Percentiles rank a stretch among this genome's conserved stretches.
These are phyloP conservation scores for Aureobasidium subglaciale DNA, from an alignment of 2,329 filamentous ascomycete species.

Conservation along the genomic window DNA sequence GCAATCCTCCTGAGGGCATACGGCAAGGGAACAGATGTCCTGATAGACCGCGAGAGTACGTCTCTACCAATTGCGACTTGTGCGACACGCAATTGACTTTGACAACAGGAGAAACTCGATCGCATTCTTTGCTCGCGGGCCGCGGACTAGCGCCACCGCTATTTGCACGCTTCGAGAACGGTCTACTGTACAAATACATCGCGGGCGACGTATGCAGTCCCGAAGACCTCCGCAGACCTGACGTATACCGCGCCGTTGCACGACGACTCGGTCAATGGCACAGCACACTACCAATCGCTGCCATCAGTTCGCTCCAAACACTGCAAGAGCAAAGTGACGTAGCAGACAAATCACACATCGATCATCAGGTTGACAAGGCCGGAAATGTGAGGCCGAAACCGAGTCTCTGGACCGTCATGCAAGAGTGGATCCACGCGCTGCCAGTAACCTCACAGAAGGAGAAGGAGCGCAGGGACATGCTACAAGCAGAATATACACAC, in stretches of 20 bases:
- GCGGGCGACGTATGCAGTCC: constrained; percentile 72
- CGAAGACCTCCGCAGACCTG: constrained; percentile 66
- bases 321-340: constrained; percentile 20
- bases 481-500: constrained; percentile 69
- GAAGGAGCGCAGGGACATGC: constrained; percentile 54
- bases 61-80: constrained; percentile 42
- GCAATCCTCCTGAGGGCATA: constrained; percentile 88
- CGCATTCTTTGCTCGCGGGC: constrained; percentile 79
- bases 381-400: constrained; percentile 59
- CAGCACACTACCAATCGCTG: constrained; percentile 55
- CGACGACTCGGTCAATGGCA: constrained; percentile 88
- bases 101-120: constrained; percentile 49
- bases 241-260: constrained; percentile 77
- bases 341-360: constrained; percentile 19
- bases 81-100: neutral
- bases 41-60: constrained; percentile 86
- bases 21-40: constrained; percentile 84
- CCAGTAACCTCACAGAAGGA: constrained; percentile 66
- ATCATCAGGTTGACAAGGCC: constrained; percentile 33
- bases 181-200: constrained; percentile 89
- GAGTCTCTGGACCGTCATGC: constrained; percentile 91
- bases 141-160: constrained; percentile 78
- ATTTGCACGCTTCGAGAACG: constrained; percentile 88
- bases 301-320: constrained; percentile 35
- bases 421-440: constrained; percentile 88